These are phyloP conservation scores for Quercus suber DNA, from an alignment of 306 rosid species.

Conservation along the genomic window DNA sequence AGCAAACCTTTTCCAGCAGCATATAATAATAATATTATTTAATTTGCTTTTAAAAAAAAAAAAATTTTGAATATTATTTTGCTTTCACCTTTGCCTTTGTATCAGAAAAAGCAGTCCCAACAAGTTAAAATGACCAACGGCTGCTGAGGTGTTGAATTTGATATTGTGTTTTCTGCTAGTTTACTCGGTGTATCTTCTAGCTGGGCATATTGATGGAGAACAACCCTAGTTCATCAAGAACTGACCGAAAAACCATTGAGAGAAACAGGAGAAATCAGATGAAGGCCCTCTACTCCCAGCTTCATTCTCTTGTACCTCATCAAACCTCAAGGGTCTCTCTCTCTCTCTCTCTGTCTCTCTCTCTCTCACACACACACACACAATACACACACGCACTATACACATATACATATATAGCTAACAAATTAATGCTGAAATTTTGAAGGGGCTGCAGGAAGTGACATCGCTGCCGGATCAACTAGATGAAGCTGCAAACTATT, in stretches of 20 bases:
- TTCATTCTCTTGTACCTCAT: slow-evolving; percentile 57
- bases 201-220: slow-evolving; percentile 36
- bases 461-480: slow-evolving; percentile 51
- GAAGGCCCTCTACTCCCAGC: slow-evolving; percentile 56
- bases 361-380: background rate
- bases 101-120: slow-evolving; percentile 13
- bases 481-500: slow-evolving; percentile 49
- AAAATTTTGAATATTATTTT: background rate
- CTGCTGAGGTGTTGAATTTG: background rate
- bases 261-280: slow-evolving; percentile 65
- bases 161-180: background rate
- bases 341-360: background rate
- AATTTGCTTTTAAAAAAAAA: too few relatives aligned
- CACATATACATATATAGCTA: background rate
- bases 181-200: background rate
- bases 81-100: slow-evolving; percentile 17
- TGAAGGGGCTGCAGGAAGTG: slow-evolving; percentile 33
- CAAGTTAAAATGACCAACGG: background rate
- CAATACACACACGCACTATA: background rate
- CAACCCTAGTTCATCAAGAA: slow-evolving; percentile 53
- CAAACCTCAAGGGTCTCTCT: slow-evolving; percentile 41
- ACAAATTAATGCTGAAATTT: background rate
- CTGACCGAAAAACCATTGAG: slow-evolving; percentile 62
- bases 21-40: slow-evolving; percentile 1
- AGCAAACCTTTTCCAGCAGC: slow-evolving; percentile 22